These are phyloP conservation scores for Sporisorium scitamineum DNA, from an alignment of 1,284 basidiomycete species.

Conservation along the genomic window DNA sequence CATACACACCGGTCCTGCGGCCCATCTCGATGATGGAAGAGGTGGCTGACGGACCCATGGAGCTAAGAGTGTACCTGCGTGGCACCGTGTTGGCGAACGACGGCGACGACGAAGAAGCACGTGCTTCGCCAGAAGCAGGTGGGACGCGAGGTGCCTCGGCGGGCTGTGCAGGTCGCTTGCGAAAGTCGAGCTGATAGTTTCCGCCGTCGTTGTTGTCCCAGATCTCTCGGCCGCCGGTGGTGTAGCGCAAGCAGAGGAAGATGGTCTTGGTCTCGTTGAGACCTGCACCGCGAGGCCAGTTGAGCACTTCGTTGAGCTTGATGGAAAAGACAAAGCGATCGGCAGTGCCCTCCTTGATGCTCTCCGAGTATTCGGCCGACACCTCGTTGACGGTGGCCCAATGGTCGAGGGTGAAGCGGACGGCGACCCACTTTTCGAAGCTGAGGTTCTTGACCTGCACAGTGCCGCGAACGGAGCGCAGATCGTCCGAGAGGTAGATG, in stretches of 20 bases:
- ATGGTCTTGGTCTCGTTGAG: slow-evolving; percentile 86
- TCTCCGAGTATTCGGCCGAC: slow-evolving; percentile 79
- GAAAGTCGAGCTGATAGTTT: slow-evolving; percentile 80
- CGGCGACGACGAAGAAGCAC: slow-evolving; percentile 13
- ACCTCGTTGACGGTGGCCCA: slow-evolving; percentile 98
- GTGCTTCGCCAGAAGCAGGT: slow-evolving; percentile 25
- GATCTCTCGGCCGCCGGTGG: slow-evolving; percentile 78
- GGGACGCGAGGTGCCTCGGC: slow-evolving; percentile 33
- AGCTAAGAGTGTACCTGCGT: slow-evolving; percentile 45
- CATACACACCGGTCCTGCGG: slow-evolving; percentile 57
- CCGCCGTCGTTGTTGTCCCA: slow-evolving; percentile 91
- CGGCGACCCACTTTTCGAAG: slow-evolving; percentile 86
- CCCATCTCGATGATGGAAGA: slow-evolving; percentile 57
- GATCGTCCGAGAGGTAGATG: slow-evolving; percentile 76
- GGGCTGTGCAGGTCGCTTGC: slow-evolving; percentile 54
- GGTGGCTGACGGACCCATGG: slow-evolving; percentile 34
- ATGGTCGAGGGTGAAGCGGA: slow-evolving; percentile 90
- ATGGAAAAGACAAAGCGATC: slow-evolving; percentile 75
- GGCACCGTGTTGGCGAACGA: slow-evolving; percentile 38
- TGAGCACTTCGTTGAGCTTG: slow-evolving; percentile 72
- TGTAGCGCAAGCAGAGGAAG: slow-evolving; percentile 83
- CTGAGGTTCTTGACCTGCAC: slow-evolving; percentile 86
- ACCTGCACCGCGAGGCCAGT: slow-evolving; percentile 68
- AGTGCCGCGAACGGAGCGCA: slow-evolving; percentile 76
- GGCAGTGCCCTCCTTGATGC: slow-evolving; percentile 73